Evolutionary conservation across 805 yeast genomes (phyloP), one percentile per base, ranked within the genome.

Genomic region (Blastobotrys robertii): DNA sequence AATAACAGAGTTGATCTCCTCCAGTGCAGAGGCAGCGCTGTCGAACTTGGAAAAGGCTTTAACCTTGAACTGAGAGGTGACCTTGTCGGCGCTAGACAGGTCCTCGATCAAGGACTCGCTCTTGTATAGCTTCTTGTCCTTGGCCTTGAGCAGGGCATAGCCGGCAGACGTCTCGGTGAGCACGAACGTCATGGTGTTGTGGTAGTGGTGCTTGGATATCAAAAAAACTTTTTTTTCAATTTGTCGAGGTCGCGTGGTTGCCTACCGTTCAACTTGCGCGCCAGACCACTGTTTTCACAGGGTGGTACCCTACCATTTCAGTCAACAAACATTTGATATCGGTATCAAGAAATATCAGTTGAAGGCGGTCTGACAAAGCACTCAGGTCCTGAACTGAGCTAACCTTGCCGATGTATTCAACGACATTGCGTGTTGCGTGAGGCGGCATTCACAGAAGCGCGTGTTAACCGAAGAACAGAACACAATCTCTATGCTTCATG

Each of bases 141-240:
- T 81, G 45, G 97, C 95, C 72, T 92, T 92, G 64, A 92, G 77
- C 62, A 92, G 76, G 62, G 98, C 98, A 66, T 92, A 92, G 62
- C 98, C 98, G 42, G 98, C 98, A 51, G 98, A 84, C 52, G 98
- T 92, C 73, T 92, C 98, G 48, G 97, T 84, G 65, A 90, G 78
- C 61, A 90, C 58, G 46, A 63, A 61, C 30, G 67, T 57, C 67
- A 63, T 63, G 42, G 13, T 37, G 29, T 8, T 19, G 22, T 13
- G 39, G 32, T 38, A 4, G 28, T n/a, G 9, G 38, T 15, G 9
- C 28, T 36, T 36, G 10, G n/a, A n/a, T 4, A 13, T 16, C 37
- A 11, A 34, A 14, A 11, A 13, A 10, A 12, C 22, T 16, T 38
- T 13, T 29, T 37, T 14, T 25, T 22, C 34, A n/a, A 29, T 10